Base-by-base conservation (phyloP, 78 protist species). In the Polysphondylium violaceum region DNA sequence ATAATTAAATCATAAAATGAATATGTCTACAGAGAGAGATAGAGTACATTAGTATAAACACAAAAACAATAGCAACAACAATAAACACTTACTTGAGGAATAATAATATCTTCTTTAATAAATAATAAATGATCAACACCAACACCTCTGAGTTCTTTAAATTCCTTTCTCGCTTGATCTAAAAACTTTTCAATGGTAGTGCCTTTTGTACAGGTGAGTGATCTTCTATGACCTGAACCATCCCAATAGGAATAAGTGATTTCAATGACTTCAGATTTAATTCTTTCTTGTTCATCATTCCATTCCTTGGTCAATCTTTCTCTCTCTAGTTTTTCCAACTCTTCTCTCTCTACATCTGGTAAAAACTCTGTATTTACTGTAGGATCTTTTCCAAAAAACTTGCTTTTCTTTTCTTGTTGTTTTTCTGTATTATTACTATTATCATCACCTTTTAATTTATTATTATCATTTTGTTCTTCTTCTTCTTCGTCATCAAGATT, bases 31-130 rank as follows among this genome's bases (percentile, higher is more conserved):
- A n/a, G n/a, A n/a, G 6, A 64, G 16, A 60, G 65, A 44, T 41
- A 63, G 40, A 31, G 27, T 43, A 58, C 2, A 21, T 1, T 43
- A 7, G 51, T 41, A 67, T 23, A 33, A n/a, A n/a, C n/a, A n/a
- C n/a, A n/a, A n/a, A n/a, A n/a, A n/a, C n/a, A n/a, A n/a, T 33
- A 12, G 5, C 19, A 11, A 4, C 4, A 36, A 47, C 25, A 50
- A 25, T 23, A 38, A 40, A 51, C 55, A 74, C 65, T 31, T 74
- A 74, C 68, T 40, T 94, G 97, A 3, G 98, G 98, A 23, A 97
- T 87, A 63, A 97, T 97, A 23, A 96, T 16, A 86, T 97, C 99
- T 44, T 97, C 99, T 88, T 97, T 97, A 75, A 97, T 76, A 79
- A 94, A 97, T 92, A 97, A 21, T 64, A 97, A 86, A 55, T 92